Percentiles rank a stretch among this genome's conserved stretches.
phyloP scores from a whole-genome alignment of 495 filamentous ascomycete genomes.

The Entonaema liquescens region DNA sequence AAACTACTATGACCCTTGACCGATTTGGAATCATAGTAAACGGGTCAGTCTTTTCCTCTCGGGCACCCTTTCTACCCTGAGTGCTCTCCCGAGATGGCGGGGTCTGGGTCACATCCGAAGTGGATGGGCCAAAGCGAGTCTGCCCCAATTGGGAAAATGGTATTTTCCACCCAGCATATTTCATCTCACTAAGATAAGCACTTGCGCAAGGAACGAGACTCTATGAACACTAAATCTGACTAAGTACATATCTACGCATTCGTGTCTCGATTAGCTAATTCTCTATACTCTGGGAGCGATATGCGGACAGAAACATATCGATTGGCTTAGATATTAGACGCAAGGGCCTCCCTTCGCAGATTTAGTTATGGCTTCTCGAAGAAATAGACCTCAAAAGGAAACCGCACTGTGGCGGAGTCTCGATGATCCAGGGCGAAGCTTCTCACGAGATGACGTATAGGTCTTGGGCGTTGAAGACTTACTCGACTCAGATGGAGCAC shows the following conservation, averaged over 20 bases:
- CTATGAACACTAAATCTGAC: slow-evolving; percentile 1
- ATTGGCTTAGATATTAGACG: not conserved
- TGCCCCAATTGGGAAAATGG: slow-evolving; percentile 25
- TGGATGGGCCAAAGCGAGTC: not conserved
- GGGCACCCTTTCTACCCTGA: not conserved
- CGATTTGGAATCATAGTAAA: slow-evolving; percentile 2
- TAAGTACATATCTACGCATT: not conserved
- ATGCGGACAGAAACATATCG: not conserved
- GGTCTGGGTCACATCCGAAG: not conserved
- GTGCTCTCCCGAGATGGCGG: not conserved
- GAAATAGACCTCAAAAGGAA: not conserved
- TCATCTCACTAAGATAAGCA: slow-evolving; percentile 20
- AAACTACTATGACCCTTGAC: not conserved
- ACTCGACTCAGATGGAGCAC: not conserved
- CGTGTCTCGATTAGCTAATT: not conserved
- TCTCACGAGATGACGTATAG: not conserved
- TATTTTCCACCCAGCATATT: slow-evolving; percentile 17
- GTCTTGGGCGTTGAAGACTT: not conserved
- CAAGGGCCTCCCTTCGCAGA: not conserved
- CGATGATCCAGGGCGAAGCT: not conserved
- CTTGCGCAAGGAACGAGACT: slow-evolving; percentile 12
- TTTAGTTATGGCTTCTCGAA: not conserved
- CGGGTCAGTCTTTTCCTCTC: not conserved
- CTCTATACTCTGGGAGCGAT: not conserved
- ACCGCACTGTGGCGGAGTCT: not conserved